Evolutionary conservation across 176 grass and related monocot genomes (phyloP).

Genomic region (Paspalum vaginatum): DNA sequence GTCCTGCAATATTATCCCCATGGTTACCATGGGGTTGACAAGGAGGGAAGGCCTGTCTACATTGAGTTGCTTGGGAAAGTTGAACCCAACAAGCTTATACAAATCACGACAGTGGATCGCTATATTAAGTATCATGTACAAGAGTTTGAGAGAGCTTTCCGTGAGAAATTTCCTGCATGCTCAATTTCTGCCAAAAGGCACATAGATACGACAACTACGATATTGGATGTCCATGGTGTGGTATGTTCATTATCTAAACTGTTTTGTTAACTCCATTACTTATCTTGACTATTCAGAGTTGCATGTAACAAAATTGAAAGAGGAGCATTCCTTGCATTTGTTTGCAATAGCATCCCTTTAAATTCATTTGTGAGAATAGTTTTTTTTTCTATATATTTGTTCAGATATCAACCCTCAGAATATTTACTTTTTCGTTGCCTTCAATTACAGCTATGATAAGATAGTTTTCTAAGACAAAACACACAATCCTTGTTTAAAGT

Average conservation of each 20-base stretch:
- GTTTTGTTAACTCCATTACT: conserved; percentile 24
- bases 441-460: conserved; percentile 4
- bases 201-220: conserved; percentile 88
- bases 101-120: conserved; percentile 83
- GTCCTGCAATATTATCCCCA: conserved; percentile 92
- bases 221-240: conserved; percentile 97
- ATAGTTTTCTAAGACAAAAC: conserved; percentile 19
- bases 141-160: conserved; percentile 92
- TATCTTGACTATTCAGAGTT: conserved; percentile 3
- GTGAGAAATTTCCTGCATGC: conserved; percentile 93
- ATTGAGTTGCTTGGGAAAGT: conserved; percentile 96
- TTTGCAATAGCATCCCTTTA: conserved; percentile 8
- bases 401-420: conserved; percentile 15
- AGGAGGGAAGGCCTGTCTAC: conserved; percentile 92
- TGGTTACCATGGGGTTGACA: conserved; percentile 96
- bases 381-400: not conserved
- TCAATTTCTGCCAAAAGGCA: conserved; percentile 91
- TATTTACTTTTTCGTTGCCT: not conserved
- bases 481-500: not conserved
- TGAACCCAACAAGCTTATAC: conserved; percentile 89
- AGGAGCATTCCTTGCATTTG: conserved; percentile 1
- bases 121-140: conserved; percentile 97
- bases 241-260: conserved; percentile 55
- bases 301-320: conserved; percentile 16
- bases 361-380: conserved; percentile 16